phyloP scores from a whole-genome alignment of 352 stramenopile genomes.

The Globisporangium apiculatum region DNA sequence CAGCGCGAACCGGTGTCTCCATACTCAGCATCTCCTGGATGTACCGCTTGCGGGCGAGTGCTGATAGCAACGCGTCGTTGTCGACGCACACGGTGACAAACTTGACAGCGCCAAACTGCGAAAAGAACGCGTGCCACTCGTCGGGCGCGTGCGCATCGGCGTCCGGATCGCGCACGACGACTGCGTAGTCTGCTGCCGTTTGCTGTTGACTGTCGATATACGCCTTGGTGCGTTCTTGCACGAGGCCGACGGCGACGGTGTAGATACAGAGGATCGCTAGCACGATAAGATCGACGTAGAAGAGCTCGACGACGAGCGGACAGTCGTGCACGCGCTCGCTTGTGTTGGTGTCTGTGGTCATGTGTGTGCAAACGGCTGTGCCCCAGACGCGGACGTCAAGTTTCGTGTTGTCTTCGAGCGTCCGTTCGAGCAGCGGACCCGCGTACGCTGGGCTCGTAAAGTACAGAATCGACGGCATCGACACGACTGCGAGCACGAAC shows the following conservation, averaged over 20 bases:
- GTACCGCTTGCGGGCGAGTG: conserved; percentile 52
- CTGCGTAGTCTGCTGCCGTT: conserved; percentile 61
- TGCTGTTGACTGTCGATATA: conserved; percentile 54
- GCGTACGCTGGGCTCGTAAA: conserved; percentile 60
- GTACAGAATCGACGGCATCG: conserved; percentile 53
- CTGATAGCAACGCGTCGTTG: conserved; percentile 51
- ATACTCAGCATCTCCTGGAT: conserved; percentile 68
- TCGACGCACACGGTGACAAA: conserved; percentile 63
- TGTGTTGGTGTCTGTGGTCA: conserved; percentile 7
- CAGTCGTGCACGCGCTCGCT: conserved; percentile 32
- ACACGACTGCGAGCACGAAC: conserved; percentile 49
- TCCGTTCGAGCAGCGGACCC: conserved; percentile 23
- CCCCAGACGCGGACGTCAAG: conserved; percentile 50
- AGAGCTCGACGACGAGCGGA: conserved; percentile 37
- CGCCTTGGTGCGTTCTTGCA: conserved; percentile 34
- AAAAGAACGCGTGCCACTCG: conserved; percentile 65
- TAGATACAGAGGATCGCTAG: conserved; percentile 43
- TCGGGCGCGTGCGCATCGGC: conserved; percentile 51
- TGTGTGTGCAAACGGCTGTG: conserved; percentile 51
- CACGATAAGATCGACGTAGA: conserved; percentile 51
- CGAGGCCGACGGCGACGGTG: conserved; percentile 29
- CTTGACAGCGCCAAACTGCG: conserved; percentile 58
- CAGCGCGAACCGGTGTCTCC: conserved; percentile 34
- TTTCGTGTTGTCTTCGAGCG: conserved; percentile 18
- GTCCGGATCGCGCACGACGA: conserved; percentile 70